Evolutionary conservation across 208 protist genomes (phyloP).

Genomic region (Herpetomonas muscarum): DNA sequence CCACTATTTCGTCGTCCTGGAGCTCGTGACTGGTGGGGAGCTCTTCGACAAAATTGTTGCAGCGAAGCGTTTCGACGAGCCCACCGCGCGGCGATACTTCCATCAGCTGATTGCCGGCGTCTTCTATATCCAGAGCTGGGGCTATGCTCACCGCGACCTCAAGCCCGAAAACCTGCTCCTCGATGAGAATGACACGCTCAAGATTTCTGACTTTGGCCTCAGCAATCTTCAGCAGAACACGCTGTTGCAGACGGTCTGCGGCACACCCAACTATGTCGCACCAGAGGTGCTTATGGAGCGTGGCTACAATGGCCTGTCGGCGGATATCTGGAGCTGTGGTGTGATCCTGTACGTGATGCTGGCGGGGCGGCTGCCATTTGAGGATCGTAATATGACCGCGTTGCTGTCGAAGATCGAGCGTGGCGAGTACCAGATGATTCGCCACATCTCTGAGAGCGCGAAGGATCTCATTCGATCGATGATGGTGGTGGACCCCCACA

Average conservation of each 20-base stretch:
- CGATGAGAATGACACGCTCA: constrained; percentile 68
- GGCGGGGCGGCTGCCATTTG: constrained; percentile 90
- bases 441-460: constrained; percentile 62
- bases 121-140: constrained; percentile 89
- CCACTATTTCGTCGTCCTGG: constrained; percentile 90
- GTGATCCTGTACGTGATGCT: constrained; percentile 96
- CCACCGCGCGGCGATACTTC: constrained; percentile 89
- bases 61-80: constrained; percentile 84
- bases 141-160: constrained; percentile 88
- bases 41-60: constrained; percentile 91
- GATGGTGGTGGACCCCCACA: constrained; percentile 46
- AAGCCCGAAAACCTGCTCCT: constrained; percentile 92
- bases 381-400: constrained; percentile 83
- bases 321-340: constrained; percentile 97
- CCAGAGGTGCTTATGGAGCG: constrained; percentile 92
- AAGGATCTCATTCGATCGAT: constrained; percentile 70
- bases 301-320: constrained; percentile 91
- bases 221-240: constrained; percentile 76
- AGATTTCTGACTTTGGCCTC: constrained; percentile 93
- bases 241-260: constrained; percentile 88
- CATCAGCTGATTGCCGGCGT: constrained; percentile 95
- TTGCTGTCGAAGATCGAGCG: constrained; percentile 92
- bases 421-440: constrained; percentile 86
- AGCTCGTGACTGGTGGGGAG: constrained; percentile 91
- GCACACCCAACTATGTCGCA: constrained; percentile 91